Evolutionary conservation across 768 basidiomycete genomes (phyloP), one percentile per base, ranked within the genome.

Genomic region (Tylopilus rubrobrunneus): DNA sequence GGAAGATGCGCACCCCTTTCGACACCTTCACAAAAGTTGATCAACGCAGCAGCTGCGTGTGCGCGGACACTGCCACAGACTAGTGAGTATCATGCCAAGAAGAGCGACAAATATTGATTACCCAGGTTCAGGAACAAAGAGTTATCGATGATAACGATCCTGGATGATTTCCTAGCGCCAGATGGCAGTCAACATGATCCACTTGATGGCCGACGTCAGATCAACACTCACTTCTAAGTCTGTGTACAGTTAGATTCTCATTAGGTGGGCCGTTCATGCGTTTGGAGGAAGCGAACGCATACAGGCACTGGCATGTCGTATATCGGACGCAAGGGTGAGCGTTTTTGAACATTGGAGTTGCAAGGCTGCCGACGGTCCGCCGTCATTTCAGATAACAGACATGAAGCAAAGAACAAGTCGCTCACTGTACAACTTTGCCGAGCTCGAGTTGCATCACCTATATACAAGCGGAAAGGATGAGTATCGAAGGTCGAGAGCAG

Each of bases 221-320:
- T 25, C 17, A 11, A 28, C 25, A 60, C 74, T 46, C 66, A 89
- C 89, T 73, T 91, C 90, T 42, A 93, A 75, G 71, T 95, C 92
- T 5, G 89, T 92, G 65, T 92, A 93, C 4, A 96, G 74, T 91
- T 90, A 58, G 12, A 47, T 34, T 19, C 33, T 45, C 23, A 4
- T 43, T 34, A 29, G 9, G 37, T 59, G 36, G 55, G 43, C 29
- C n/a, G 15, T 48, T 17, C 8, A 31, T 5, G 28, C 46, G 11
- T 37, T 25, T 7, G 21, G 34, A 53, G n/a, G 23, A 52, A 49
- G 25, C 12, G 25, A 15, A 28, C 71, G 56, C 87, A 62, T 60
- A 92, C 89, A 69, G 79, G 76, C 90, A 92, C 73, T 94, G 92
- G 71, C 90, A 90, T 42, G 92, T 89, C 2, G 90, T 90, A 58